Percentiles rank a stretch among this genome's conserved stretches.
These are phyloP conservation scores for Suillus weaverae DNA, from an alignment of 768 basidiomycete species.

Conservation along the genomic window DNA sequence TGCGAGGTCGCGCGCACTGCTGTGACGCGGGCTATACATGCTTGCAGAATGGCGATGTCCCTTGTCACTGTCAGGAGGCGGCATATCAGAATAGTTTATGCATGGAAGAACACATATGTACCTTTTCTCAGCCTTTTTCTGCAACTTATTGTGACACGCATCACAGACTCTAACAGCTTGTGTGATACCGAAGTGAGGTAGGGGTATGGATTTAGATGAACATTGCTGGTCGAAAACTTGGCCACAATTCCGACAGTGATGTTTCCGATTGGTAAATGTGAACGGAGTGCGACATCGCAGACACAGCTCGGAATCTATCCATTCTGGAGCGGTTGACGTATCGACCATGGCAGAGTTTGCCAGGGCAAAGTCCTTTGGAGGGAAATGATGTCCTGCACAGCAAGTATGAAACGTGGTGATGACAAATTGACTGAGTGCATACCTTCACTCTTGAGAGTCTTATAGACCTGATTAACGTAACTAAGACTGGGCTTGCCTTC, in stretches of 20 bases:
- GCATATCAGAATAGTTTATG: background rate
- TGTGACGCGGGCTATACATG: constrained; percentile 53
- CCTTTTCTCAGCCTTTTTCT: constrained; percentile 60
- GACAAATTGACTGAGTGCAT: background rate
- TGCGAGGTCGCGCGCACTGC: constrained; percentile 57
- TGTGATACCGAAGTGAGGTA: constrained; percentile 92
- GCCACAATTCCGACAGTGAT: constrained; percentile 98
- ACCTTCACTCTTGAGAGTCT: constrained; percentile 76
- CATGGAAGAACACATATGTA: constrained; percentile 30
- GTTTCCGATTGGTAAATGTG: constrained; percentile 94
- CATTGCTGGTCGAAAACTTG: constrained; percentile 95
- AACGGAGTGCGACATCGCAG: constrained; percentile 90
- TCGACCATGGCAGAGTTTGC: constrained; percentile 86
- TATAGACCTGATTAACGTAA: constrained; percentile 82
- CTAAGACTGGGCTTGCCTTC: constrained; percentile 72
- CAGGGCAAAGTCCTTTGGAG: constrained; percentile 69
- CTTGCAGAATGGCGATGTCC: constrained; percentile 56
- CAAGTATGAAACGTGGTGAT: constrained; percentile 1
- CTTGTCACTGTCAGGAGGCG: constrained; percentile 37
- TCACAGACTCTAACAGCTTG: constrained; percentile 96
- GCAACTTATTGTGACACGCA: constrained; percentile 77
- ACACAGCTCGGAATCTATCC: constrained; percentile 96
- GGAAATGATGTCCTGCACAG: constrained; percentile 73
- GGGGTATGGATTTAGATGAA: constrained; percentile 76
- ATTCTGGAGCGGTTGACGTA: constrained; percentile 90